A percentile compares a stretch with the other conserved stretches of the same genome.
These are phyloP conservation scores for Boletus mariae DNA, from an alignment of 1,284 basidiomycete genomes.

Conservation along the genomic window DNA sequence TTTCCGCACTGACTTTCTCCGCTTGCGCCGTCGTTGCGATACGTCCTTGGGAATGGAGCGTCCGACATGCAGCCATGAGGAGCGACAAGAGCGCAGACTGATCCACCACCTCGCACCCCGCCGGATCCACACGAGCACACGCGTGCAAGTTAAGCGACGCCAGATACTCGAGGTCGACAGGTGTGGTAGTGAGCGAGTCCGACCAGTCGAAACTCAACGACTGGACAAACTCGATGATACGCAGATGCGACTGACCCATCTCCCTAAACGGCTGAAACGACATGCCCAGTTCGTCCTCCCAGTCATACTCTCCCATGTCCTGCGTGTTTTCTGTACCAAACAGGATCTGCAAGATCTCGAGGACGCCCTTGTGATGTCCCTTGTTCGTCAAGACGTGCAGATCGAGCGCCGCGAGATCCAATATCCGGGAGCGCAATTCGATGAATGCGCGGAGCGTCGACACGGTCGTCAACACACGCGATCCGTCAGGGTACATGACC, in stretches of 20 bases:
- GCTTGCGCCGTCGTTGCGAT: conserved; percentile 60
- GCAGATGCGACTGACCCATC: conserved; percentile 75
- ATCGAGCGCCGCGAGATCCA: conserved; percentile 87
- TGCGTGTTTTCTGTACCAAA: conserved; percentile 61
- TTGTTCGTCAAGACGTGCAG: conserved; percentile 82
- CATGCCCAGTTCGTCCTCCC: conserved; percentile 39
- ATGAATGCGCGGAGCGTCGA: conserved; percentile 76
- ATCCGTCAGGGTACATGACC: conserved; percentile 70
- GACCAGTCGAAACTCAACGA: conserved; percentile 87
- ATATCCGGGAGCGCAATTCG: conserved; percentile 78
- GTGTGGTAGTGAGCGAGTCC: conserved; percentile 63
- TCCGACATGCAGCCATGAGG: conserved; percentile 56
- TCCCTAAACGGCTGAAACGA: conserved; percentile 58
- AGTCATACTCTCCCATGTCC: conserved; percentile 39
- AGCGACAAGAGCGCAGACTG: conserved; percentile 65
- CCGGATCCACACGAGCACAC: conserved; percentile 68
- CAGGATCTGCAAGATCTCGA: conserved; percentile 69
- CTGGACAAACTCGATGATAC: conserved; percentile 85
- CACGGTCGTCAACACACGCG: conserved; percentile 71
- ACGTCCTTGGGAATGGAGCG: conserved; percentile 65
- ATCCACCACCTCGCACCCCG: conserved; percentile 83
- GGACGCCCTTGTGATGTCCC: conserved; percentile 67
- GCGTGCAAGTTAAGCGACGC: conserved; percentile 69
- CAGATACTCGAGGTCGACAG: conserved; percentile 66
- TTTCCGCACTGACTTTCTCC: conserved; percentile 71